phyloP scores from a whole-genome alignment of 2,329 filamentous ascomycete species.

The Cladophialophora psammophila region DNA sequence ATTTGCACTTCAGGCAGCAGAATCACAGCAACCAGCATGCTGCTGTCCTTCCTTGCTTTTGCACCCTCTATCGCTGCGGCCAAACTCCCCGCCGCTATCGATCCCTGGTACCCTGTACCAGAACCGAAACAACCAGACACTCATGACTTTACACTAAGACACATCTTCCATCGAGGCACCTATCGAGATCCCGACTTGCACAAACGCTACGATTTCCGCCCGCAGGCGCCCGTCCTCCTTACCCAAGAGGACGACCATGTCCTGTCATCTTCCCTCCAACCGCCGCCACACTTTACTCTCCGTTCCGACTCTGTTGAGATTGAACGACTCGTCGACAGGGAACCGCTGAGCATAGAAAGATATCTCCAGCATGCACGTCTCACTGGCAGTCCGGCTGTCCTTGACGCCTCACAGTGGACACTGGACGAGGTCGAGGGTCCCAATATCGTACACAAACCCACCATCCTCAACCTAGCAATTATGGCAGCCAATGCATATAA shows the following conservation, averaged over 20 bases:
- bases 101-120: constrained; percentile 37
- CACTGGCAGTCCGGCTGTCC: constrained; percentile 70
- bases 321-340: constrained; percentile 80
- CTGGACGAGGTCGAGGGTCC: constrained; percentile 79
- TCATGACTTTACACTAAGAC: constrained; percentile 69
- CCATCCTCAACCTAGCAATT: constrained; percentile 80
- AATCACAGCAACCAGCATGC: constrained; percentile 68
- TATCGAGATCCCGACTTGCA: constrained; percentile 79
- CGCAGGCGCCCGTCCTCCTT: constrained; percentile 57
- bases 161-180: constrained; percentile 92
- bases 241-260: constrained; percentile 66
- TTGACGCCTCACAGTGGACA: constrained; percentile 80
- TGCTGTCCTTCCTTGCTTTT: constrained; percentile 72
- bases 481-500: constrained; percentile 94
- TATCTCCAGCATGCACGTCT: constrained; percentile 76
- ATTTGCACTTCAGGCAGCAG: constrained; percentile 65
- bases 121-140: constrained; percentile 28
- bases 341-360: constrained; percentile 76
- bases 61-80: constrained; percentile 43
- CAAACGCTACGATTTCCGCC: constrained; percentile 68
- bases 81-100: constrained; percentile 32
- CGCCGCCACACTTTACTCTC: constrained; percentile 63
- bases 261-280: constrained; percentile 54
- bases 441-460: constrained; percentile 84
- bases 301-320: constrained; percentile 74